These are phyloP conservation scores for Lithohypha guttulata DNA, from an alignment of 2,329 filamentous ascomycete species.

Conservation along the genomic window DNA sequence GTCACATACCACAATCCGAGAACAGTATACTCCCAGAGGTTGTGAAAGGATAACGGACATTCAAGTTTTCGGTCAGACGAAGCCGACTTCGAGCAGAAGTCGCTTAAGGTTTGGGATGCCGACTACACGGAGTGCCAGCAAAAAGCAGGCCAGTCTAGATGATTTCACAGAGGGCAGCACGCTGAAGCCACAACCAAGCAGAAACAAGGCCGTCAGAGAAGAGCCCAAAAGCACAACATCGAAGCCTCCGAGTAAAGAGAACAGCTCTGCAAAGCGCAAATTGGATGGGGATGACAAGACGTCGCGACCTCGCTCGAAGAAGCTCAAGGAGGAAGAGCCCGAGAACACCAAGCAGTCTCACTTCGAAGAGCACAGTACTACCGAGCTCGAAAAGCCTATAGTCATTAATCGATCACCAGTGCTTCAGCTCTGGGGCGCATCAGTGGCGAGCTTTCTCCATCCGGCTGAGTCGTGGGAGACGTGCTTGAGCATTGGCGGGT, in stretches of 20 bases:
- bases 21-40: background rate
- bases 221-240: too few relatives aligned
- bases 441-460: conserved; percentile 14
- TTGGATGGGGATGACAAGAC: too few relatives aligned
- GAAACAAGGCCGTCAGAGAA: background rate
- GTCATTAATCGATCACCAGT: conserved; percentile 19
- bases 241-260: too few relatives aligned
- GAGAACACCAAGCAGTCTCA: conserved; percentile 1
- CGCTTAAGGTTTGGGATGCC: background rate
- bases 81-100: background rate
- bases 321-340: too few relatives aligned
- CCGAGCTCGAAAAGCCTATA: conserved; percentile 12
- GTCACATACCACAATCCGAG: too few relatives aligned
- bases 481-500: conserved; percentile 13
- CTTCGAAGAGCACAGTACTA: background rate
- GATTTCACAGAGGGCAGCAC: background rate
- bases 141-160: background rate
- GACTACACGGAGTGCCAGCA: background rate
- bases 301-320: too few relatives aligned
- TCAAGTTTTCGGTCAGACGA: background rate
- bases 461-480: conserved; percentile 13
- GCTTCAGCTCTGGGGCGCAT: conserved; percentile 17
- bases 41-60: background rate
- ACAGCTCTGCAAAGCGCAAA: conserved; percentile 1
- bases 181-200: background rate